Evolutionary conservation across 345 rosid species (phyloP).

Genomic region (Syzygium aqueum): DNA sequence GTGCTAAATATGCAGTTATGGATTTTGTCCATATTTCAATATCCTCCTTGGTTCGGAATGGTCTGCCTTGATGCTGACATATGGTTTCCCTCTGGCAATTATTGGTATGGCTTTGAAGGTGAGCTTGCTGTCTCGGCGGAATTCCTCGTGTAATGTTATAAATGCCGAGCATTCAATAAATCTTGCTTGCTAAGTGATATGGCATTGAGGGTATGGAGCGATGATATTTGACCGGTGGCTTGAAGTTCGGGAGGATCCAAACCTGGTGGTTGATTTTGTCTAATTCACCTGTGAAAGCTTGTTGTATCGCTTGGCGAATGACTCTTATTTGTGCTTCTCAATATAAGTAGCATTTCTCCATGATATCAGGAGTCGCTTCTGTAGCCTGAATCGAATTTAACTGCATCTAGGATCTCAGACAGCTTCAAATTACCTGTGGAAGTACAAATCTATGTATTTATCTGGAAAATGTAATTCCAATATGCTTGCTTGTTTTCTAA

Average conservation of each 20-base stretch:
- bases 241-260: not conserved
- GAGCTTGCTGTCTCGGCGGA: conserved; percentile 4
- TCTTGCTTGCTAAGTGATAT: not conserved
- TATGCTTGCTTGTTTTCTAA: not conserved
- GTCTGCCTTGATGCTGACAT: conserved; percentile 92
- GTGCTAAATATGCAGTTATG: conserved; percentile 40
- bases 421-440: not conserved
- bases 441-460: not conserved
- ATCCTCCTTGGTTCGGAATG: conserved; percentile 95
- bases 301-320: not conserved
- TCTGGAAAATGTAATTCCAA: not conserved
- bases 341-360: too few species aligned
- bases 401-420: not conserved
- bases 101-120: conserved; percentile 99
- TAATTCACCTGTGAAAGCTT: not conserved
- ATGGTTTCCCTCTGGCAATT: conserved; percentile 94
- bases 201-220: not conserved
- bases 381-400: not conserved
- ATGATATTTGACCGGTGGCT: not conserved
- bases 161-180: not conserved
- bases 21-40: conserved; percentile 91
- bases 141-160: not conserved
- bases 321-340: not conserved
- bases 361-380: not conserved
- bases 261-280: not conserved